Evolutionary conservation across 805 yeast genomes (phyloP), one percentile per base, ranked within the genome.

Genomic region (Saccharomycopsis fodiens): DNA sequence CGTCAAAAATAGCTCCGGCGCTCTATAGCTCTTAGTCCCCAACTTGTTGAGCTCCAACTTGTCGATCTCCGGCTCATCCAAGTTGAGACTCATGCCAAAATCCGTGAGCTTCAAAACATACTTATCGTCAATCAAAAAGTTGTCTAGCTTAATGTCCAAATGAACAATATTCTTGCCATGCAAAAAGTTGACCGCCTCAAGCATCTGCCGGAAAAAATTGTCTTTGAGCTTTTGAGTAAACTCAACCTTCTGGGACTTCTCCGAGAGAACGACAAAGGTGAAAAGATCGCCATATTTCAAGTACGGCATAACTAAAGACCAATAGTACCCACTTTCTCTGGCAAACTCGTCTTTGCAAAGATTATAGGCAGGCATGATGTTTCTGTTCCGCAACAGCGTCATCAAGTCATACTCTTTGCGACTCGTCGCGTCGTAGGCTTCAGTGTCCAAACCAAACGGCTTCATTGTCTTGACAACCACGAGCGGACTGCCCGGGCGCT

Each of bases 31-130:
- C 34, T 45, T 47, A 3, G 53, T 50, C 7, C 53, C 53, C 27
- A 47, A 34, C 25, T 39, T 46, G n/a, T 44, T 16, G 8, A 46
- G n/a, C 35, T 46, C 44, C 8, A 46, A 27, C 3, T 10, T 25
- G 8, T 32, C 36, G 20, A 32, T 19, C 20, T 32, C 36, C 17
- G 20, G 17, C 20, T 32, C 36, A 19, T 46, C 29, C 23, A 47
- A 13, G 32, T 44, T 31, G 31, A 44, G 34, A 15, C 45, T 36
- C 56, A 52, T 50, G 5, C 99, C 99, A 67, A 93, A 93, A 64
- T 93, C 98, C 0, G 97, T 89, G 49, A 94, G 65, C 62, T 93
- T 93, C 50, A 93, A 61, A 63, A 88, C 97, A 0, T 97, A 98
- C 31, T 69, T 68, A 45, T 76, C 70, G 60, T 89, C 97, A 53